Conservation (phyloP, 495 filamentous ascomycete genomes). For the Penicillium lagena region DNA sequence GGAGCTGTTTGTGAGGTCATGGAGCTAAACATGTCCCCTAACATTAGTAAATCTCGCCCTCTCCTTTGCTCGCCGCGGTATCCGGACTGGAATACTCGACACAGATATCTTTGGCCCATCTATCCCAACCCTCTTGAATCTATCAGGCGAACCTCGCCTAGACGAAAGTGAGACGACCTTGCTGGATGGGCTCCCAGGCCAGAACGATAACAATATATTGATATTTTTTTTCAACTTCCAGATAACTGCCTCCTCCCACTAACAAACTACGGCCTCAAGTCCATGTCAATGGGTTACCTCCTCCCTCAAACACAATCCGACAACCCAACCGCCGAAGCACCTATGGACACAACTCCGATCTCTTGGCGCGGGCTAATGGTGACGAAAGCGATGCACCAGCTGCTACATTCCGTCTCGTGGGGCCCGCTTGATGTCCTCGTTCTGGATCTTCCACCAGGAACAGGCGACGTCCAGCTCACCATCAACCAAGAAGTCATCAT, state of each 20-base stretch:
- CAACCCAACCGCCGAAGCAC: slow-evolving; percentile 17
- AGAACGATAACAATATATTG: background rate
- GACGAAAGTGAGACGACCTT: slow-evolving; percentile 44
- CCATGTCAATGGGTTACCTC: slow-evolving; percentile 97
- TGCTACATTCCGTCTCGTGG: slow-evolving; percentile 93
- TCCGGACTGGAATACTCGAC: slow-evolving; percentile 81
- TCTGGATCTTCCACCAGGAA: slow-evolving; percentile 88
- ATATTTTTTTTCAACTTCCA: slow-evolving; percentile 18
- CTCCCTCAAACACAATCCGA: slow-evolving; percentile 39
- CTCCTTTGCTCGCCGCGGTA: slow-evolving; percentile 71
- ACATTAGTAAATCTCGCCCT: slow-evolving; percentile 75
- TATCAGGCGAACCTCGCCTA: slow-evolving; percentile 66
- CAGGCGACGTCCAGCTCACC: slow-evolving; percentile 88
- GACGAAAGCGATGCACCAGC: slow-evolving; percentile 92
- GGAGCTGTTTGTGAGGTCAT: background rate
- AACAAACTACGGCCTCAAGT: slow-evolving; percentile 93
- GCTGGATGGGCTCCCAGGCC: too few species aligned
- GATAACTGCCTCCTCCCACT: slow-evolving; percentile 80
- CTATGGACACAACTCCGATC: slow-evolving; percentile 68
- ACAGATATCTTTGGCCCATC: slow-evolving; percentile 96
- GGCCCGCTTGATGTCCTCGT: slow-evolving; percentile 76
- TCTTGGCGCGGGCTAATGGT: slow-evolving; percentile 97
- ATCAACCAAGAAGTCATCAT: slow-evolving; percentile 87
- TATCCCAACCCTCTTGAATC: slow-evolving; percentile 81
- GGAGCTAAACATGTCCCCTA: background rate